phyloP scores from a whole-genome alignment of 768 basidiomycete genomes.

The Mrakia blollopis region DNA sequence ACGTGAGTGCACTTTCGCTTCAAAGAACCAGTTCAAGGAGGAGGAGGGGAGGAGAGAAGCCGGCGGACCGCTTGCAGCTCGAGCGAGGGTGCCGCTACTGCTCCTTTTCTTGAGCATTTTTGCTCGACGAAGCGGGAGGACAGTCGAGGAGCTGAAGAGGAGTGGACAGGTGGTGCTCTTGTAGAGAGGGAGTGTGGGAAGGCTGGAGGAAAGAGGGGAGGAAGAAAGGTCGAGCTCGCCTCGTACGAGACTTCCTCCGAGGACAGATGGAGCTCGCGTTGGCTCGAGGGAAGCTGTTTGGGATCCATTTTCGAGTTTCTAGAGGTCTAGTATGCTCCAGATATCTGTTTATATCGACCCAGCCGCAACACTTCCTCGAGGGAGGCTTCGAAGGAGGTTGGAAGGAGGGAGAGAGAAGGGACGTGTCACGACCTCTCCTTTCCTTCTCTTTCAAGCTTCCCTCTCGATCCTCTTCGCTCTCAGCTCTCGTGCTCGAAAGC shows the following conservation, averaged over 20 bases:
- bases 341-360: no score
- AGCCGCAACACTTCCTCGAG: no score
- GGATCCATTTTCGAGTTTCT: no score
- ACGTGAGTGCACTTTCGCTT: conserved; percentile 37
- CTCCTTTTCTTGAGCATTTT: not conserved
- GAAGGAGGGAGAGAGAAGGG: not conserved
- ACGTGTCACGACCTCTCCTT: conserved; percentile 9
- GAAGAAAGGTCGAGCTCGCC: not conserved
- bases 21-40: not conserved
- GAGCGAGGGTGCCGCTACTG: not conserved
- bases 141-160: not conserved
- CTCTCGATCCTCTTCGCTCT: not conserved
- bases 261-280: not conserved
- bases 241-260: not conserved
- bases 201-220: not conserved
- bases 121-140: no score
- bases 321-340: no score
- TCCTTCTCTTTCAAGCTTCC: not conserved
- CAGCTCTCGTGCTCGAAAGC: not conserved
- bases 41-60: not conserved
- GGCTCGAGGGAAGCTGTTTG: no score
- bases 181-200: not conserved
- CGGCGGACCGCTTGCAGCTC: not conserved
- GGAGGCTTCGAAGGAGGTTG: not conserved
- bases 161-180: not conserved